These are phyloP conservation scores for Drechmeria coniospora DNA, from an alignment of 2,329 filamentous ascomycete species.

Conservation along the genomic window DNA sequence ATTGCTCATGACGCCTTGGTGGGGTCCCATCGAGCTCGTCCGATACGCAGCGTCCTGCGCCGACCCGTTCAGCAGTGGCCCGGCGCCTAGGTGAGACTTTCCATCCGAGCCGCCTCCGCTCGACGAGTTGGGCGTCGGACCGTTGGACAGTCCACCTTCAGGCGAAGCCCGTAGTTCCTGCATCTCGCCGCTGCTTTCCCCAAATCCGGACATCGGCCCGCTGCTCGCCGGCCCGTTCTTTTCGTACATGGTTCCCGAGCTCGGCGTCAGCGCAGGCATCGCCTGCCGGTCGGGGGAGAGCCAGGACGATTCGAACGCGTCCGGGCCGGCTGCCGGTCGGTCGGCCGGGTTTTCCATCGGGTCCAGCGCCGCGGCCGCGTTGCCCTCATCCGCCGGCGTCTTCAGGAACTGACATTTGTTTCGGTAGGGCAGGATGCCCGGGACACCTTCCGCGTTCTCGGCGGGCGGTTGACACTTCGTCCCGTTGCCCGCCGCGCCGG, in stretches of 20 bases:
- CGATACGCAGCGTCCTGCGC: slow-evolving; percentile 31
- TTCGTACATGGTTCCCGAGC: slow-evolving; percentile 18
- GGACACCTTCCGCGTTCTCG: slow-evolving; percentile 19
- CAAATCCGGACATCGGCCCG: slow-evolving; percentile 20
- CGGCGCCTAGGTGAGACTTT: slow-evolving; percentile 12
- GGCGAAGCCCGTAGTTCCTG: slow-evolving; percentile 34
- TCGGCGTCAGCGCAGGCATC: slow-evolving; percentile 20
- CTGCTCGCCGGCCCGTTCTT: slow-evolving; percentile 12
- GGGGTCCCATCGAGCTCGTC: slow-evolving; percentile 32
- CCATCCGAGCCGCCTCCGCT: slow-evolving; percentile 21
- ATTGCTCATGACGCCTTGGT: slow-evolving; percentile 23
- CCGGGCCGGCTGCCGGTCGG: slow-evolving; percentile 9
- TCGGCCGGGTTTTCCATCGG: slow-evolving; percentile 20
- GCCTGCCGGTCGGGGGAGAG: slow-evolving; percentile 21
- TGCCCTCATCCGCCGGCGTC: slow-evolving; percentile 22
- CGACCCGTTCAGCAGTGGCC: slow-evolving; percentile 20
- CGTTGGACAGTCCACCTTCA: slow-evolving; percentile 32
- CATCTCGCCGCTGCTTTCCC: slow-evolving; percentile 26
- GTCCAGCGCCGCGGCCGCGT: slow-evolving; percentile 22
- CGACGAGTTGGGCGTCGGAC: slow-evolving; percentile 47
- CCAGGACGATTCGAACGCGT: slow-evolving; percentile 20
- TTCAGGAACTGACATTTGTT: slow-evolving; percentile 30
- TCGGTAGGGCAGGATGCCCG: slow-evolving; percentile 27
- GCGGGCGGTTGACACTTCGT: slow-evolving; percentile 11
- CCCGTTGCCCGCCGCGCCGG: slow-evolving; percentile 11